Evolutionary conservation across 2,329 filamentous ascomycete species (phyloP), one percentile per base, ranked within the genome.

Genomic region (Aspergillus caelatus): DNA sequence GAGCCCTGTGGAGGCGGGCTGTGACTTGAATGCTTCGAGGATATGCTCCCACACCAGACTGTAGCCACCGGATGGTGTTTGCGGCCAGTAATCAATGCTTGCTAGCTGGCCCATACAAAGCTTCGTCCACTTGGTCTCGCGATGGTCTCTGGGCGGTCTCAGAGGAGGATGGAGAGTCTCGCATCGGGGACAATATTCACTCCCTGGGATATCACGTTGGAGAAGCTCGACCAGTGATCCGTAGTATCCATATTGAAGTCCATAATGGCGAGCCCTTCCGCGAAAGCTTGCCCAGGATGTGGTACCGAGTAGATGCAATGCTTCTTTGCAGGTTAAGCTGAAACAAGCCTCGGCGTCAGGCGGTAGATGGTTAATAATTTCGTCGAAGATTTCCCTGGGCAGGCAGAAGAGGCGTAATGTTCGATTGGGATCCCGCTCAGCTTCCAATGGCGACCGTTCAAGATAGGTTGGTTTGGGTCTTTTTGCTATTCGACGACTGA

Each of bases 291-390:
- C 14, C 60, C 62, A 62, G 1, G 57, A 23, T 28, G 52, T 16
- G 5, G 56, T 60, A 1, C 62, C 45, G 3, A 65, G 7, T 4
- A 5, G 12, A 14, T 50, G 41, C 1, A 62, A 45, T 7, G 43
- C 60, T 21, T 50, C 60, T 21, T 60, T 65, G 62, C 62, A 60
- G 30, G 43, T 60, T 3, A 65, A n/a, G 6, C n/a, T 26, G 2
- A 65, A 58, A 28, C 60, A 59, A 10, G 26, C 62, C n/a, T 39
- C 45, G 4, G 43, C 60, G 1, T 46, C 14, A 3, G 36, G 32
- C 1, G 52, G 43, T n/a, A 65, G 55, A 21, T 57, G 53, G 16
- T 45, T 23, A 21, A 48, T 21, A 21, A 65, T 55, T n/a, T 21
- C 21, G n/a, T 62, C 34, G 12, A 64, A 53, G 2, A 62, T 11